Evolutionary conservation across 768 basidiomycete genomes (phyloP).

Genomic region (Termitomyces heimii): DNA sequence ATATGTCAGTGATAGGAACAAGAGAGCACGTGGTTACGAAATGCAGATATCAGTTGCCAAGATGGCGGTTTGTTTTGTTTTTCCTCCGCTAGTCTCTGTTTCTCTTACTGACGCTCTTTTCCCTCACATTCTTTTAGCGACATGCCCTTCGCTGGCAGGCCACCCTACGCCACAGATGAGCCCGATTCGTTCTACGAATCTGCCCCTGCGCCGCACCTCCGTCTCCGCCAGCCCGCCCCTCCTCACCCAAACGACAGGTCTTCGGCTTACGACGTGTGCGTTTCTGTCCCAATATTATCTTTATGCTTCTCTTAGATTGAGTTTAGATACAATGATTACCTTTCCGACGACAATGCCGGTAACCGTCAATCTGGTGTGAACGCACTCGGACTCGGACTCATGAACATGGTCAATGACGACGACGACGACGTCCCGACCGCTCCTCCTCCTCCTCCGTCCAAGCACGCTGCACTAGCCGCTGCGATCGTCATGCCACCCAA

Average conservation of each 20-base stretch:
- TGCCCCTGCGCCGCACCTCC: conserved; percentile 32
- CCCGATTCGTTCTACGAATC: conserved; percentile 55
- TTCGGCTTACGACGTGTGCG: conserved; percentile 68
- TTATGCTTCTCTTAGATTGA: conserved; percentile 3
- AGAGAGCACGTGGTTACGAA: conserved; percentile 1
- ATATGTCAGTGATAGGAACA: conserved; percentile 9
- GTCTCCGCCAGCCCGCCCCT: conserved; percentile 38
- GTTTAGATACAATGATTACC: conserved; percentile 59
- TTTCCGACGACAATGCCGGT: conserved; percentile 22
- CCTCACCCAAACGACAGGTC: conserved; percentile 49
- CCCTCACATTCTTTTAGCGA: conserved; percentile 18
- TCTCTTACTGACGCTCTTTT: conserved; percentile 11
- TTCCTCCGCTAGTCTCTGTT: not conserved
- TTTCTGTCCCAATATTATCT: conserved; percentile 11
- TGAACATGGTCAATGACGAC: conserved; percentile 40
- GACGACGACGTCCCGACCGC: conserved; percentile 27
- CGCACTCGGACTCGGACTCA: conserved; percentile 43
- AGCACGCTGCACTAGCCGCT: conserved; percentile 1
- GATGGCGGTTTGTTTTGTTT: not conserved
- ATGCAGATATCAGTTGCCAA: not conserved
- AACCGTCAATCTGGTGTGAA: conserved; percentile 50
- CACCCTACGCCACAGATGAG: conserved; percentile 66
- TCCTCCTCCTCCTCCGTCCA: conserved; percentile 10
- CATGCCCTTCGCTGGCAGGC: conserved; percentile 53
- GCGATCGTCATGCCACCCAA: not conserved